These are phyloP conservation scores for Saccharum hybrid DNA, from an alignment of 202 grass and related monocot genomes.

Conservation along the genomic window DNA sequence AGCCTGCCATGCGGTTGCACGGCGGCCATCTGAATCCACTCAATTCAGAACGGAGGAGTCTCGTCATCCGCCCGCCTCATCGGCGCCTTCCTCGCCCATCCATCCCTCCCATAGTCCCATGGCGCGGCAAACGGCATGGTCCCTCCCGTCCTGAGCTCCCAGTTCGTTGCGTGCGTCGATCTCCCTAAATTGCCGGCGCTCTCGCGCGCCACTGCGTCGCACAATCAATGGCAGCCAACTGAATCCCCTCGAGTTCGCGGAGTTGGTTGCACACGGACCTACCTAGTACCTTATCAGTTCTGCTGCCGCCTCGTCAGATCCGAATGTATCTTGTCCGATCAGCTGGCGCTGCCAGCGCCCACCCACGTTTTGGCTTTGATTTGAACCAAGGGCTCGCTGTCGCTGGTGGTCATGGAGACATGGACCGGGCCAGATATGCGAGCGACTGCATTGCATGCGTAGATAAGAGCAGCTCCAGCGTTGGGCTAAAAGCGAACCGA, in stretches of 20 bases:
- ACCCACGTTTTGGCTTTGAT: background rate
- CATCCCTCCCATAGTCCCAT: background rate
- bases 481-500: too few relatives aligned
- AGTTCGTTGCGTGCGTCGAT: background rate
- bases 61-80: background rate
- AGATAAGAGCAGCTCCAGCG: background rate
- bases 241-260: background rate
- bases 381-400: background rate
- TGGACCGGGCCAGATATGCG: background rate
- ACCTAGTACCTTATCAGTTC: slow-evolving; percentile 8
- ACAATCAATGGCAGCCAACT: slow-evolving; percentile 6
- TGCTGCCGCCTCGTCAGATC: slow-evolving; percentile 16
- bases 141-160: too few relatives aligned
- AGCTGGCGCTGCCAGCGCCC: background rate
- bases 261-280: background rate
- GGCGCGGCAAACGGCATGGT: background rate
- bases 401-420: background rate
- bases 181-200: slow-evolving; percentile 26
- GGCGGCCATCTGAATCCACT: background rate
- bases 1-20: background rate
- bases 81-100: too few relatives aligned
- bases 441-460: background rate
- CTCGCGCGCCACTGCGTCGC: background rate
- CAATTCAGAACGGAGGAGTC: background rate
- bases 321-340: background rate